Base-by-base conservation (phyloP, 257 asterid genomes). In the Mentha longifolia region DNA sequence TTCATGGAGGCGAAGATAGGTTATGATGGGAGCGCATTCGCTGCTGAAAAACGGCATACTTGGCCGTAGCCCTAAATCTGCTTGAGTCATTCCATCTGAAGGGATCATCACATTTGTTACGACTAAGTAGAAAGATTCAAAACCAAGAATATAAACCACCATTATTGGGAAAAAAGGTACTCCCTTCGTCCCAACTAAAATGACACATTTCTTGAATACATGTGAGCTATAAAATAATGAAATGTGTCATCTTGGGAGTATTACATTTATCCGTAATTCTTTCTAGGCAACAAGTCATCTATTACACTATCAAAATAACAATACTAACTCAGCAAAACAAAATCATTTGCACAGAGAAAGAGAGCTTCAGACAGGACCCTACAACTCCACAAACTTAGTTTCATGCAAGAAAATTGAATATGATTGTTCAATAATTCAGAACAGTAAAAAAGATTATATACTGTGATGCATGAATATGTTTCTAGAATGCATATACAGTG, bases 11-110 rank as follows among this genome's bases (percentile, higher is more conserved):
- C 71, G 89, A 7, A 84, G 76, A 68, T 94, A 94, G 1, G 97
- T 83, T 54, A 89, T 88, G 68, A 63, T 68, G 0, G 96, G 92
- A 58, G 89, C 76, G 55, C 71, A 31, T 42, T 81, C 87, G 11
- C 31, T 65, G 84, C 75, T 65, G 73, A 89, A 94, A 74, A 73
- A 82, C n/a, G 90, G 87, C 90, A 85, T 80, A 55, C 67, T 81
- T 0, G 82, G 91, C 52, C 79, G 74, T 43, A 91, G 78, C 42
- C 91, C 91, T 8, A 87, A 88, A 22, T 91, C 92, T 16, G 50
- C 83, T 77, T 59, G 88, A 59, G 77, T 85, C 88, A 89, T 81
- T 76, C 65, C 77, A 77, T 91, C 97, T 91, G 91, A 86, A 68
- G 7, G 13, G 31, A 12, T 17, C 62, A 61, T 22, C 57, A 61